phyloP scores from a whole-genome alignment of 1,284 basidiomycete genomes.

The Grifola frondosa region DNA sequence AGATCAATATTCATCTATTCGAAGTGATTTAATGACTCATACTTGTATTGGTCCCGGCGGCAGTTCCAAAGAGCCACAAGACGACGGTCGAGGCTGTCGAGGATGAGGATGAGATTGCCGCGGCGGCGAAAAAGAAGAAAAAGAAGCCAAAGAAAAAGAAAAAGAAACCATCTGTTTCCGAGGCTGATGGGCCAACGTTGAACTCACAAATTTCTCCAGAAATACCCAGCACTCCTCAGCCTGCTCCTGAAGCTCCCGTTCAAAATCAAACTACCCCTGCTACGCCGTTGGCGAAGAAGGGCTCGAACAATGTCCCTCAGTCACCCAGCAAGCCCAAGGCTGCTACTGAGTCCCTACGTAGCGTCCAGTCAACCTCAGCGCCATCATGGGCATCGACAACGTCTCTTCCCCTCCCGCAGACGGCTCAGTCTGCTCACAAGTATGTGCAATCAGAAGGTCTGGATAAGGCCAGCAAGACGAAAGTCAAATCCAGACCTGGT shows the following conservation, averaged over 20 bases:
- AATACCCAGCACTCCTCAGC: constrained; percentile 10
- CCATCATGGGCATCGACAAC: constrained; percentile 38
- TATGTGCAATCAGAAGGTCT: constrained; percentile 59
- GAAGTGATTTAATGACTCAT: background rate
- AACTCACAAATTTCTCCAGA: constrained; percentile 1
- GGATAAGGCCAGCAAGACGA: constrained; percentile 47
- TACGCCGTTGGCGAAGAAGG: constrained; percentile 10
- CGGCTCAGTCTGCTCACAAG: constrained; percentile 67
- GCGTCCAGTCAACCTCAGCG: constrained; percentile 28
- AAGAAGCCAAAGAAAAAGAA: constrained; percentile 75
- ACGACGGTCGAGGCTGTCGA: constrained; percentile 68
- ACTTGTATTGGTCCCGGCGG: too few relatives aligned
- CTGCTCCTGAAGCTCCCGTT: constrained; percentile 15
- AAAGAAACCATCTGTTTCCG: constrained; percentile 37
- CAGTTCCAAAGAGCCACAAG: constrained; percentile 36
- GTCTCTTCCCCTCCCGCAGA: constrained; percentile 46
- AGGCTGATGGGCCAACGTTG: constrained; percentile 11
- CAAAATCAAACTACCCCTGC: constrained; percentile 8
- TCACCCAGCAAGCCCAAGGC: constrained; percentile 17
- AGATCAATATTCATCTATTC: background rate
- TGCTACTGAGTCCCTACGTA: too few relatives aligned
- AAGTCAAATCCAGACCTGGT: constrained; percentile 67
- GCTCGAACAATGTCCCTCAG: constrained; percentile 2
- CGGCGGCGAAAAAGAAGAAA: constrained; percentile 57
- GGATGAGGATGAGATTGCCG: constrained; percentile 45